These are phyloP conservation scores for Danielia reshetovae DNA, from an alignment of 805 yeast species.

Conservation along the genomic window DNA sequence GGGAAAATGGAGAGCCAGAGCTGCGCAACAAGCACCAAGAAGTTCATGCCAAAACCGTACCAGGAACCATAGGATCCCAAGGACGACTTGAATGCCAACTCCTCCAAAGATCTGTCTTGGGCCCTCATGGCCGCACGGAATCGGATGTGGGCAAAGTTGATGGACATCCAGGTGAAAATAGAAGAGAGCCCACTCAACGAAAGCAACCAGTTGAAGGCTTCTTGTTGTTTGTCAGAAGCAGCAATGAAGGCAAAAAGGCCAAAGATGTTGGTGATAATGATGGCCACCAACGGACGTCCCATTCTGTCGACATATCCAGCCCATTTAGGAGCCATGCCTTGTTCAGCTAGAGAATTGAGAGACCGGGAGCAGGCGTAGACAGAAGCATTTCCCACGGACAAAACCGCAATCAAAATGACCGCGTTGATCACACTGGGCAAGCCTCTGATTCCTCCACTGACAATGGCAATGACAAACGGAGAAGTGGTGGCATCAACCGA, in stretches of 20 bases:
- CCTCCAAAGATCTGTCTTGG: conserved; percentile 1
- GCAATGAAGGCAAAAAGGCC: conserved; percentile 5
- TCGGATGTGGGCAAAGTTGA: conserved; percentile 4
- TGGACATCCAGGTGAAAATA: conserved; percentile 5
- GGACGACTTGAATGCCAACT: conserved; percentile 1
- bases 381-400: conserved; percentile 4
- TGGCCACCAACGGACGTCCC: conserved; percentile 5
- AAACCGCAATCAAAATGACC: conserved; percentile 5
- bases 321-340: conserved; percentile 5
- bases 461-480: conserved; percentile 5
- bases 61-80: conserved; percentile 2
- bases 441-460: conserved; percentile 3
- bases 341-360: conserved; percentile 2
- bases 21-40: conserved; percentile 65
- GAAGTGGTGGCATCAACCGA: conserved; percentile 2
- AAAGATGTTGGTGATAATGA: conserved; percentile 1
- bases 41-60: conserved; percentile 23
- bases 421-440: conserved; percentile 5
- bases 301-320: conserved; percentile 2
- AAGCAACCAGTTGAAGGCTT: conserved; percentile 3
- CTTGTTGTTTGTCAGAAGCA: conserved; percentile 1
- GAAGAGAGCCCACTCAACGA: conserved; percentile 4
- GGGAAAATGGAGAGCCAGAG: conserved; percentile 85
- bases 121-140: conserved; percentile 2
- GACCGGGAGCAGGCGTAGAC: conserved; percentile 4